phyloP scores from a whole-genome alignment of 2,329 filamentous ascomycete species.

The Diaporthe aspalathi region DNA sequence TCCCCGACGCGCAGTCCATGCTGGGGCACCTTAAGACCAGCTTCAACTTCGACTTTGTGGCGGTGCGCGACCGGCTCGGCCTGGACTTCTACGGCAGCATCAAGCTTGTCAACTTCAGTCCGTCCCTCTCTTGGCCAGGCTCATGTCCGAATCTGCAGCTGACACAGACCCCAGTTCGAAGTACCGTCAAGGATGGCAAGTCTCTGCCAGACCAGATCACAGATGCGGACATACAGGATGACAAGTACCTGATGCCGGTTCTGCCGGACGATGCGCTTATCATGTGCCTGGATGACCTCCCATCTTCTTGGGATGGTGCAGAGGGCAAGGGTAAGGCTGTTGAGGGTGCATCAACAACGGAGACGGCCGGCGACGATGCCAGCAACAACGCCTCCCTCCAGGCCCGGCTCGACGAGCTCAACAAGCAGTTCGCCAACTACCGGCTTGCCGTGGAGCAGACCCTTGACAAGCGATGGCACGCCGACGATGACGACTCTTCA shows the following conservation, averaged over 20 bases:
- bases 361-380: conserved; percentile 56
- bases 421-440: conserved; percentile 73
- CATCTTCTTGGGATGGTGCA: conserved; percentile 45
- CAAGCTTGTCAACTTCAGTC: conserved; percentile 78
- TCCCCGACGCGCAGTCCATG: conserved; percentile 73
- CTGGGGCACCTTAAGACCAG: conserved; percentile 75
- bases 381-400: conserved; percentile 64
- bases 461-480: conserved; percentile 73
- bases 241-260: conserved; percentile 82
- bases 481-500: conserved; percentile 57
- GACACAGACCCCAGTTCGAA: conserved; percentile 55
- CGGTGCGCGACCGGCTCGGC: conserved; percentile 64
- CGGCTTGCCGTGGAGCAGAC: conserved; percentile 74
- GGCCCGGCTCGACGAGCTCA: conserved; percentile 69
- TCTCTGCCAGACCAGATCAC: conserved; percentile 69
- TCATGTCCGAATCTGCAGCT: background rate
- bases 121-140: conserved; percentile 47
- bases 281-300: conserved; percentile 85
- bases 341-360: conserved; percentile 36
- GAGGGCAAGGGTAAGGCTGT: conserved; percentile 46
- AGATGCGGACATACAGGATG: conserved; percentile 74
- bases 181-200: conserved; percentile 56
- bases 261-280: conserved; percentile 91
- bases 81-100: conserved; percentile 80
- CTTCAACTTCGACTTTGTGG: conserved; percentile 74